Percentiles rank a stretch among this genome's conserved stretches.
These are phyloP conservation scores for Vitis amurensis DNA, from an alignment of 164 flowering plant genomes.

Conservation along the genomic window DNA sequence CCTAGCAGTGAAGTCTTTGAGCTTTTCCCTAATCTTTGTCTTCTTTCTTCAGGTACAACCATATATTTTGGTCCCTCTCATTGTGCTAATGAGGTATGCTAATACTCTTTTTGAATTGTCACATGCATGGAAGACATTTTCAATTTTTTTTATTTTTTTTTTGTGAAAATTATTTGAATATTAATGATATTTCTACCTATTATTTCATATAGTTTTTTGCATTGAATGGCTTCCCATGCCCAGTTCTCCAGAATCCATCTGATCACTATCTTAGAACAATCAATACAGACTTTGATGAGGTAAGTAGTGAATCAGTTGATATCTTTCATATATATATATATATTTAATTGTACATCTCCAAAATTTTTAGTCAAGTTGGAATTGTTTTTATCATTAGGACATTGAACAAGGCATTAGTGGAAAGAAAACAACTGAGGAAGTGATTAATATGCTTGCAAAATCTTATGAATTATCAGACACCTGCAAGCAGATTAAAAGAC, in stretches of 20 bases:
- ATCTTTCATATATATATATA: too few species aligned
- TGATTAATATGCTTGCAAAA: slow-evolving; percentile 33
- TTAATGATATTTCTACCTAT: too few species aligned
- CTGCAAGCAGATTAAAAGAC: slow-evolving; percentile 22
- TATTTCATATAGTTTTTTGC: slow-evolving; percentile 34
- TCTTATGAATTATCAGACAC: slow-evolving; percentile 46
- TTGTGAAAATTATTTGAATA: too few species aligned
- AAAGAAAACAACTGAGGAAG: slow-evolving; percentile 36
- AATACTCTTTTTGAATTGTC: not conserved
- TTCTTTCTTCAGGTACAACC: slow-evolving; percentile 25
- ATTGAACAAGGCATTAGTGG: slow-evolving; percentile 32
- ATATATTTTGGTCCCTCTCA: slow-evolving; percentile 28
- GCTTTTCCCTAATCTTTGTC: slow-evolving; percentile 29
- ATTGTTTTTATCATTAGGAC: slow-evolving; percentile 14
- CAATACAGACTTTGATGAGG: slow-evolving; percentile 49
- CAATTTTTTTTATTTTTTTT: not conserved
- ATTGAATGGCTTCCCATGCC: slow-evolving; percentile 47
- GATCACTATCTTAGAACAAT: slow-evolving; percentile 49
- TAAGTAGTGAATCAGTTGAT: slow-evolving; percentile 6
- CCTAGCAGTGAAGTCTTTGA: slow-evolving; percentile 36
- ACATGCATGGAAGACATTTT: not conserved
- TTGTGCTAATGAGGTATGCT: slow-evolving; percentile 20
- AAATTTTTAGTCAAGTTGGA: too few species aligned
- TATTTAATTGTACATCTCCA: too few species aligned
- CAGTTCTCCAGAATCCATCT: slow-evolving; percentile 37